Conservation (phyloP, 768 basidiomycete genomes). For the Xerocomellus chrysenteron region DNA sequence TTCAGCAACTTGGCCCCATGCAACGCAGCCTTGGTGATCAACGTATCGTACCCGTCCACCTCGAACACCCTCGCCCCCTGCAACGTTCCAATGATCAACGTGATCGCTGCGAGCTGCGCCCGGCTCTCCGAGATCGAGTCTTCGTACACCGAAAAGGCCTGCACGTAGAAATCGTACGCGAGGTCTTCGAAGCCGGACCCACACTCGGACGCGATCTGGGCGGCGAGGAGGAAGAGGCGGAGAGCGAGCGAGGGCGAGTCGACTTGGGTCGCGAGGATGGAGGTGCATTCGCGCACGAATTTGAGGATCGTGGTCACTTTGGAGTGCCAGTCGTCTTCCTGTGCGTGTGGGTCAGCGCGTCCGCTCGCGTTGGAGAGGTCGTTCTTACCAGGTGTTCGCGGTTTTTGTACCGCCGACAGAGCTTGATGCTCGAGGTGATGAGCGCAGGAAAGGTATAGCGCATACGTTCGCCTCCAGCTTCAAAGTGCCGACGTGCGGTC, state of each 20-base stretch:
- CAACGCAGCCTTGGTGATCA: constrained; percentile 98
- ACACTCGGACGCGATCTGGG: constrained; percentile 93
- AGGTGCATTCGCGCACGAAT: constrained; percentile 90
- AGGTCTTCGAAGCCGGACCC: constrained; percentile 94
- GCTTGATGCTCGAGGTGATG: constrained; percentile 89
- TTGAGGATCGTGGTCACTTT: constrained; percentile 90
- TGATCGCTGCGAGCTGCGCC: constrained; percentile 96
- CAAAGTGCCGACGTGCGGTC: constrained; percentile 87
- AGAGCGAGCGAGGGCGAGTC: constrained; percentile 92
- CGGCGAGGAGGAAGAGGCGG: constrained; percentile 91
- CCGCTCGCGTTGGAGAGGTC: too few relatives aligned
- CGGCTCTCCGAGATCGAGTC: constrained; percentile 95
- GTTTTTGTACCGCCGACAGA: constrained; percentile 88
- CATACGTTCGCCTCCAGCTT: constrained; percentile 91
- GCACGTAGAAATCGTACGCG: constrained; percentile 96
- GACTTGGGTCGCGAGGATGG: constrained; percentile 89
- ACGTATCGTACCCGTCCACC: constrained; percentile 92
- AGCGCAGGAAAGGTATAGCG: constrained; percentile 96
- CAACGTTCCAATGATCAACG: constrained; percentile 88
- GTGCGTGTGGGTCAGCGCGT: neutral
- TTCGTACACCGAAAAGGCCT: constrained; percentile 97
- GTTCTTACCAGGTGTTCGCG: constrained; percentile 63
- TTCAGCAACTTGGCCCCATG: constrained; percentile 96
- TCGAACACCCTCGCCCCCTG: constrained; percentile 90
- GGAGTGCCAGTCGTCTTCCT: constrained; percentile 86